Evolutionary conservation across 805 yeast species (phyloP).

Genomic region (Yarrowia yakushimensis): DNA sequence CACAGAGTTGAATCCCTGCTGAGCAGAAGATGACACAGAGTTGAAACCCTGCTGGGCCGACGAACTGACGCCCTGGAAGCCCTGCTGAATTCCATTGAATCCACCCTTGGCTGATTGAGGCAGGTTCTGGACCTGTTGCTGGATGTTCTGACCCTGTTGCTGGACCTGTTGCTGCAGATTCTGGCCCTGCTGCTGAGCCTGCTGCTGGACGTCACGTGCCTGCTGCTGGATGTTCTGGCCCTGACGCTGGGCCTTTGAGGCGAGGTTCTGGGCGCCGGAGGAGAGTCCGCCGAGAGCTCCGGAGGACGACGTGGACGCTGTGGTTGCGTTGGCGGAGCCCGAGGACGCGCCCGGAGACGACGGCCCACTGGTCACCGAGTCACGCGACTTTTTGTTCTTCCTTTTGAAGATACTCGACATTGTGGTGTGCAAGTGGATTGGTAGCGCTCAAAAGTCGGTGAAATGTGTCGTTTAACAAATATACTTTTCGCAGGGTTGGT

Average conservation of each 20-base stretch:
- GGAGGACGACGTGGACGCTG: background rate
- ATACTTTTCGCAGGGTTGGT: conserved; percentile 1
- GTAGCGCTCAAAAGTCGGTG: background rate
- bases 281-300: background rate
- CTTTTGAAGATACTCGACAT: conserved; percentile 26
- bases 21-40: background rate
- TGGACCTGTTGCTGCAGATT: background rate
- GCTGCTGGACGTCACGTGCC: background rate
- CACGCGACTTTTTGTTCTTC: conserved; percentile 24
- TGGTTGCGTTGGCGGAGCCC: background rate
- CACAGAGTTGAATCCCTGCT: background rate
- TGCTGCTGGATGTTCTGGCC: background rate
- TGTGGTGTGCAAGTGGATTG: background rate
- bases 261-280: background rate
- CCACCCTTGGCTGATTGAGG: background rate
- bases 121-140: background rate
- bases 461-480: background rate
- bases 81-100: background rate
- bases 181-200: background rate
- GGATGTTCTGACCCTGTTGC: too few relatives aligned
- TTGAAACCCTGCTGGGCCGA: too few relatives aligned
- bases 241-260: background rate
- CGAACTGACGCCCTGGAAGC: background rate
- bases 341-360: background rate
- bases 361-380: conserved; percentile 1